Percentiles rank a stretch among this genome's conserved stretches.
phyloP scores from a whole-genome alignment of 495 filamentous ascomycete genomes.

The Penicillium canariense region DNA sequence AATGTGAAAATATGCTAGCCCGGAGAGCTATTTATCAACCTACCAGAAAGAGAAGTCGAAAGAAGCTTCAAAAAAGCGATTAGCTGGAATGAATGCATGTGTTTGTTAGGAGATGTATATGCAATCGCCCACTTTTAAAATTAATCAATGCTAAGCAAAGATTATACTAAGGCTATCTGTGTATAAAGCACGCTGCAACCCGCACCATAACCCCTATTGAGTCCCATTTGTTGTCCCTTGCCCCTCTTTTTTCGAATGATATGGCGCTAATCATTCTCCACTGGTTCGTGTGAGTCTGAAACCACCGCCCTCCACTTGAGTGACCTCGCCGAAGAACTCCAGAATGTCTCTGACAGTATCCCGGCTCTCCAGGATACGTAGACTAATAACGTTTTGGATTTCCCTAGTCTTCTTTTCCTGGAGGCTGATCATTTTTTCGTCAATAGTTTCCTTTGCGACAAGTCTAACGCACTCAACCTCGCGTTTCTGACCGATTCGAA shows the following conservation, averaged over 20 bases:
- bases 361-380: neutral
- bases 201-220: neutral
- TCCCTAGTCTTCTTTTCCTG: slow-evolving; percentile 15
- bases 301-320: neutral
- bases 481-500: slow-evolving; percentile 59
- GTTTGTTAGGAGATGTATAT: too few species aligned
- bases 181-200: neutral
- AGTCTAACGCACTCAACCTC: slow-evolving; percentile 54
- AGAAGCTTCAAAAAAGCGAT: too few species aligned
- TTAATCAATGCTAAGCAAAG: too few species aligned
- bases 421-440: slow-evolving; percentile 46
- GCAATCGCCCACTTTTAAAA: too few species aligned
- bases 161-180: too few species aligned
- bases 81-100: too few species aligned
- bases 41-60: too few species aligned
- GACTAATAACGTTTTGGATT: neutral
- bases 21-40: too few species aligned
- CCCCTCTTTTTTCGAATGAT: neutral
- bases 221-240: neutral
- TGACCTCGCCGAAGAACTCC: neutral
- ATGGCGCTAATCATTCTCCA: neutral
- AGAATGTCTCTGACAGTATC: neutral
- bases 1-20: too few species aligned
- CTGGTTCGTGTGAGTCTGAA: neutral
- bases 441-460: slow-evolving; percentile 48